These are phyloP conservation scores for Monosporascus cannonballus DNA, from an alignment of 2,329 filamentous ascomycete genomes.

Conservation along the genomic window DNA sequence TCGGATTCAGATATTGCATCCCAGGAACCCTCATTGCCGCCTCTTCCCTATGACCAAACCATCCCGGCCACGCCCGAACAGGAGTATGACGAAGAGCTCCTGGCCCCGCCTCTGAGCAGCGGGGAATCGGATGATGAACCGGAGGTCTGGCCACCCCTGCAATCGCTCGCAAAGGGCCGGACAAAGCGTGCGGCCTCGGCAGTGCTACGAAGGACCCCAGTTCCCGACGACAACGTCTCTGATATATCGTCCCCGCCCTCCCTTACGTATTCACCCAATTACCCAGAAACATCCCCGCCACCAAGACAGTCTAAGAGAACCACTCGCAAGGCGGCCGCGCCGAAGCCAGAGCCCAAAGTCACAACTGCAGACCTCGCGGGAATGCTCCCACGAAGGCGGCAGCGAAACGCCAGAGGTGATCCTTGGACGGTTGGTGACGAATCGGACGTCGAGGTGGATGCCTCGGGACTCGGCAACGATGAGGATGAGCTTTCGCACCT, in stretches of 20 bases:
- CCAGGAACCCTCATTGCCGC: conserved; percentile 12
- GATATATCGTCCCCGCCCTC: conserved; percentile 59
- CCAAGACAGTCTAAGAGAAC: conserved; percentile 20
- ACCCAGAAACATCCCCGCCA: conserved; percentile 25
- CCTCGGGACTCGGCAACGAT: conserved; percentile 42
- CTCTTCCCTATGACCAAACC: conserved; percentile 11
- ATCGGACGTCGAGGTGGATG: conserved; percentile 42
- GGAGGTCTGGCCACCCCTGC: conserved; percentile 46
- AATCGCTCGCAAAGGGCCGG: conserved; percentile 41
- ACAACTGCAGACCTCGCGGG: conserved; percentile 50
- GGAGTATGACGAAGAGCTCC: conserved; percentile 31
- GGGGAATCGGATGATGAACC: conserved; percentile 38
- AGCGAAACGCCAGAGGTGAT: conserved; percentile 31
- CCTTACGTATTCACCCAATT: conserved; percentile 61
- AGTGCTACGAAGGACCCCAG: conserved; percentile 31
- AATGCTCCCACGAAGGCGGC: conserved; percentile 47
- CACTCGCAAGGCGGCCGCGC: conserved; percentile 26
- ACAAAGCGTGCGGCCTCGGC: conserved; percentile 17
- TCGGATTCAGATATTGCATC: conserved; percentile 18
- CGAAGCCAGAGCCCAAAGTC: conserved; percentile 35
- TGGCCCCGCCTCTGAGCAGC: conserved; percentile 52
- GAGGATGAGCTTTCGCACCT: conserved; percentile 51
- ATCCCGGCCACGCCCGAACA: conserved; percentile 35
- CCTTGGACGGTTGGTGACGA: conserved; percentile 34
- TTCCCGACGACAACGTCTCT: conserved; percentile 36